These are phyloP conservation scores for Aethionema arabicum DNA, from an alignment of 345 rosid genomes.

Conservation along the genomic window DNA sequence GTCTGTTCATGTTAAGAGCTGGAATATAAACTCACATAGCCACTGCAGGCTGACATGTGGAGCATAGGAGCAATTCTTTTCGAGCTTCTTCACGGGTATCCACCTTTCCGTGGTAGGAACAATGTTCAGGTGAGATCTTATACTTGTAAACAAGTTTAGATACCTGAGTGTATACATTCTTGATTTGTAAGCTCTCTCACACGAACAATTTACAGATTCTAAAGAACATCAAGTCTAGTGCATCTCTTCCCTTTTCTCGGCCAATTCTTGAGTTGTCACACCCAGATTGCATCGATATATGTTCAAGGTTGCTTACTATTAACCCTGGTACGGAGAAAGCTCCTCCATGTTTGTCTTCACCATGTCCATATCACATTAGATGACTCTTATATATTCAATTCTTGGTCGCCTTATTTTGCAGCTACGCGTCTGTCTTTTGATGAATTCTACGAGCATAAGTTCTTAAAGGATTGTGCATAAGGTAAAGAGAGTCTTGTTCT, in stretches of 20 bases:
- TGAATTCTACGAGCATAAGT: constrained; percentile 47
- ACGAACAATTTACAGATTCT: constrained; percentile 38
- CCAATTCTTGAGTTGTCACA: constrained; percentile 42
- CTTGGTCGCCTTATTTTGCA: constrained; percentile 27
- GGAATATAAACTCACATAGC: constrained; percentile 8
- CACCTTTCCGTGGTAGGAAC: constrained; percentile 56
- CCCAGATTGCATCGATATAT: constrained; percentile 62
- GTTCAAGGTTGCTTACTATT: constrained; percentile 55
- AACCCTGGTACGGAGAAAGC: constrained; percentile 51
- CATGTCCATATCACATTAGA: background rate
- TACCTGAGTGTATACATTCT: background rate
- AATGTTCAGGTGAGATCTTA: constrained; percentile 58
- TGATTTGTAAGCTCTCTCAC: background rate
- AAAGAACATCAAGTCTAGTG: constrained; percentile 47
- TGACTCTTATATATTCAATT: constrained; percentile 4
- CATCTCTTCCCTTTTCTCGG: constrained; percentile 59
- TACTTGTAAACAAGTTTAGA: background rate
- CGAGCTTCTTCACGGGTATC: constrained; percentile 68
- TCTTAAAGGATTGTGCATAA: constrained; percentile 33
- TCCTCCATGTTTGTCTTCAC: background rate
- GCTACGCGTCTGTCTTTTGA: constrained; percentile 47
- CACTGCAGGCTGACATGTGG: constrained; percentile 69
- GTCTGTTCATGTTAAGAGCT: background rate
- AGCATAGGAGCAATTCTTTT: constrained; percentile 69
- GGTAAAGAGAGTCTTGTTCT: background rate